Base-by-base conservation (phyloP, 2,329 filamentous ascomycete genomes). In the Claviceps lovelessii region DNA sequence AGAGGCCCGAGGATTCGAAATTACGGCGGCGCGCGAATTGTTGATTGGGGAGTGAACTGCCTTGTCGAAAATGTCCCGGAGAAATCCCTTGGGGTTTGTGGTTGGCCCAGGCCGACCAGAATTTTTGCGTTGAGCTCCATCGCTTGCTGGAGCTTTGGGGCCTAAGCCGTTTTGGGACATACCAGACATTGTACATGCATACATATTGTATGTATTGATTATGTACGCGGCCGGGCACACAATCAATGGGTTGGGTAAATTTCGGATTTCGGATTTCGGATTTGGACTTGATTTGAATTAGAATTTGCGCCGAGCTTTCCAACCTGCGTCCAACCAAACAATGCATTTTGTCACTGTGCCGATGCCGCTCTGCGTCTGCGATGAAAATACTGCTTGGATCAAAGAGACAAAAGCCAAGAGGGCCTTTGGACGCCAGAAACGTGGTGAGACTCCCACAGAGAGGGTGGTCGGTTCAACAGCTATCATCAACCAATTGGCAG, bases 71-170 rank as follows among this genome's bases (percentile, higher is more conserved):
- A 66, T 61, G 64, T 55, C 57, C 56, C 52, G 52, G 51, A 57
- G 59, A 66, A 68, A 67, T 67, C 63, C 63, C 63, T 70, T 70
- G 67, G 68, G 68, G 68, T 52, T 58, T 44, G 48, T 59, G 58
- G 55, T 66, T 68, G 63, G 62, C 63, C 58, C 35, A 55, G 53
- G 33, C 35, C 31, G 61, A 62, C 64, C 63, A 66, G 65, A 69
- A 70, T 71, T 71, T 70, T 70, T 69, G 64, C 64, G 69, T 71
- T 70, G 69, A 71, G 69, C 68, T 70, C 65, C 64, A 64, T 65
- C 61, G 63, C 61, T 62, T 61, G 62, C 65, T 65, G 62, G 61
- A 66, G 64, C 64, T 64, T 59, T 59, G 54, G 59, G 61, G 58
- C 56, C 63, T 67, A 69, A 58, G 57, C 67, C 67, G 54, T 52